A percentile compares a stretch with the other conserved stretches of the same genome.
These are phyloP conservation scores for Theobroma cacao DNA, from an alignment of 345 rosid genomes.

Conservation along the genomic window DNA sequence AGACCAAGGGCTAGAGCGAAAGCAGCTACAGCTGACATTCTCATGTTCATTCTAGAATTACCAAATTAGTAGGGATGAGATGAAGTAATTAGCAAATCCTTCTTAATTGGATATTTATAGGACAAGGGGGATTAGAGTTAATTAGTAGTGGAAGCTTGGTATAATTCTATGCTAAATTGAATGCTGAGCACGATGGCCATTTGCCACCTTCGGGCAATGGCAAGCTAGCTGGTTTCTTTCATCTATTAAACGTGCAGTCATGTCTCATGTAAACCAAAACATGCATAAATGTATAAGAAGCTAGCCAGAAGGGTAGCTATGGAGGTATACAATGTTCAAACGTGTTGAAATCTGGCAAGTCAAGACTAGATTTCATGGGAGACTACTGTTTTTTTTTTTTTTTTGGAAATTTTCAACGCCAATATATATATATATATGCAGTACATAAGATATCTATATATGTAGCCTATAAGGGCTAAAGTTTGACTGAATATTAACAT, in stretches of 20 bases:
- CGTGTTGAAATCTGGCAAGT: neutral
- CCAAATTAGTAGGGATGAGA: neutral
- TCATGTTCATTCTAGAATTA: neutral
- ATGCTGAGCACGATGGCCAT: neutral
- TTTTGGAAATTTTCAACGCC: slow-evolving; percentile 2
- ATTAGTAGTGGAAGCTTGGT: neutral
- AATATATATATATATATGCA: neutral
- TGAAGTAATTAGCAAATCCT: neutral
- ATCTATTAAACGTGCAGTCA: neutral
- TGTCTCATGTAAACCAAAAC: neutral
- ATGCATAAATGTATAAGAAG: no score
- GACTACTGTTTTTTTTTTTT: neutral
- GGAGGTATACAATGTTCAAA: neutral
- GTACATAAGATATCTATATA: neutral
- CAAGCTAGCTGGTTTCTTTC: neutral
- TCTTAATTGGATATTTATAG: neutral
- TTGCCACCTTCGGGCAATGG: neutral
- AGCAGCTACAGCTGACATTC: slow-evolving; percentile 21
- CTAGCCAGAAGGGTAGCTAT: neutral
- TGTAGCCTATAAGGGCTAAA: neutral
- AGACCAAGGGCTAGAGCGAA: slow-evolving; percentile 23
- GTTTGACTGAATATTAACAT: no score
- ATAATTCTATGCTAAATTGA: neutral
- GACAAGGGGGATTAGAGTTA: neutral
- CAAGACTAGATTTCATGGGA: neutral